Evolutionary conservation across 2,329 filamentous ascomycete genomes (phyloP), one percentile per base, ranked within the genome.

Genomic region (Cordyceps fumosorosea): DNA sequence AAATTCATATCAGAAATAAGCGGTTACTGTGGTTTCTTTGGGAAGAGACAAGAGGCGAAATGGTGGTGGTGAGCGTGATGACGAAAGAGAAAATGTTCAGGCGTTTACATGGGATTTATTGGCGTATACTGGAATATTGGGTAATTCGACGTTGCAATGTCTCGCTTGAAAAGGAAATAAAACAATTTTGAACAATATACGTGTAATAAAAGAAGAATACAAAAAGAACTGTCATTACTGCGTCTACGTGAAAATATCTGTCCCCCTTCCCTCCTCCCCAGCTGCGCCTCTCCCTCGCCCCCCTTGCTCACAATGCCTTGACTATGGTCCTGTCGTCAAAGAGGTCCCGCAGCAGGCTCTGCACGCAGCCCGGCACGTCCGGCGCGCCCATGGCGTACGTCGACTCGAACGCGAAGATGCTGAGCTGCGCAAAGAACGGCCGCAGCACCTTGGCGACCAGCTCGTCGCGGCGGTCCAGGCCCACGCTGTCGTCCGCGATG

Each of bases 371-470:
- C 57, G 86, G 83, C 68, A 81, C 72, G 73, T 96, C 91, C 29
- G 89, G 76, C 48, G 74, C 74, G 42, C 86, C 87, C 86, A 97
- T 93, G 18, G 89, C 86, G 74, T 99, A 99, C 61, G 89, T 93
- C 65, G 88, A 89, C 78, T 99, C 95, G 75, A 97, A 99, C 0
- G 90, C 89, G 72, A 88, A 90, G 69, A 99, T 97, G 72, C 93
- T 97, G 66, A 99, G 77, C 72, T 96, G 90, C 16, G 89, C 89
- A 71, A 98, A 91, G 76, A 97, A 98, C 0, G 93, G 93, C 67
- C 90, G 82, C 65, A 98, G 76, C 14, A 97, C 84, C 71, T 89
- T 89, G 63, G 86, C 86, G 5, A 95, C 84, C 63, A 98, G 76
- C 73, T 88, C 85, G 59, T 88, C 85, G 68, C 80, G 84, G 65